Evolutionary conservation across 176 grass and related monocot species (phyloP).

Genomic region (Carex kokanica): DNA sequence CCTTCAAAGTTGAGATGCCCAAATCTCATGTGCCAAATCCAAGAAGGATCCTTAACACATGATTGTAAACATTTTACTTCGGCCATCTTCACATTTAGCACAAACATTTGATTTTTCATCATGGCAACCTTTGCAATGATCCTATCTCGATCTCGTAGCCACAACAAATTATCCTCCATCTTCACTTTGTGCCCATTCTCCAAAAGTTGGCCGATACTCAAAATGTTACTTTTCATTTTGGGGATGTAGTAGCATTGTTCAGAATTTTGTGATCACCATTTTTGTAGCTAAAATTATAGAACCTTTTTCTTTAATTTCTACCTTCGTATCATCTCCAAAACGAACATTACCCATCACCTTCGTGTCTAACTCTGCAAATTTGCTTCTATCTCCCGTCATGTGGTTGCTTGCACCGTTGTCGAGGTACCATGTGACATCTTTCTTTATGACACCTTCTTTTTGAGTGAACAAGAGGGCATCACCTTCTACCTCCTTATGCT

Average conservation of each 20-base stretch:
- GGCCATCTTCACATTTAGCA: background rate
- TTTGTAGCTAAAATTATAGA: background rate
- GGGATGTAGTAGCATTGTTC: background rate
- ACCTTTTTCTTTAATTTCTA: background rate
- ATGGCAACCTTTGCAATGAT: constrained; percentile 6
- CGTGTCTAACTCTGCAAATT: background rate
- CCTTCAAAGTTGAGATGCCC: background rate
- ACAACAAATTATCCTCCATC: background rate
- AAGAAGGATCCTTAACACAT: background rate
- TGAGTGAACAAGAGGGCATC: too few relatives aligned
- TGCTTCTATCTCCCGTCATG: background rate
- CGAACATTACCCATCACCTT: too few relatives aligned
- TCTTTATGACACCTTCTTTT: too few relatives aligned
- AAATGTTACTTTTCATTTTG: constrained; percentile 5
- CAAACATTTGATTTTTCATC: background rate
- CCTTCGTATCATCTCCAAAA: constrained; percentile 2
- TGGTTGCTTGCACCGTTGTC: constrained; percentile 21
- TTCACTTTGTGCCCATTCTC: background rate
- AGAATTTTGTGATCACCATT: background rate
- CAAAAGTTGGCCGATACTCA: constrained; percentile 15
- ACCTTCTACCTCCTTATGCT: background rate
- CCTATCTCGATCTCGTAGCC: background rate
- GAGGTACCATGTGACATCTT: background rate
- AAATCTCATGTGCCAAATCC: background rate
- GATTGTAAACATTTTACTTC: background rate